phyloP scores from a whole-genome alignment of 2,329 filamentous ascomycete species.

The Microdochium trichocladiopsis region DNA sequence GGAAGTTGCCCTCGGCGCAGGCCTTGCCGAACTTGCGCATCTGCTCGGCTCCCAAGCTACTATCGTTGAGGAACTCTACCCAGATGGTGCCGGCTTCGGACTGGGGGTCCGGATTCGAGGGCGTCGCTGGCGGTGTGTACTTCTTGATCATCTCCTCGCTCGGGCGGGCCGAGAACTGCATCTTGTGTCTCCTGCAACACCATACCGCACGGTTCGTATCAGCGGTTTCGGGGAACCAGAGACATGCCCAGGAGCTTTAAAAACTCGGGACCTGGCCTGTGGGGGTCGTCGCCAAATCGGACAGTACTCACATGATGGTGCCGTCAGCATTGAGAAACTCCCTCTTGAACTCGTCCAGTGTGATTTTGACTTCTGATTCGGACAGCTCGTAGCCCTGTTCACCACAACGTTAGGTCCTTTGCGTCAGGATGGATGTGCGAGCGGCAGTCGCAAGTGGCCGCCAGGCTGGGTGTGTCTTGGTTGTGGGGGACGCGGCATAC shows the following conservation, averaged over 20 bases:
- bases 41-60: conserved; percentile 81
- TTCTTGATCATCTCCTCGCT: conserved; percentile 78
- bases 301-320: conserved; percentile 69
- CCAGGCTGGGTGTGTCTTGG: background rate
- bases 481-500: conserved; percentile 42
- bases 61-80: conserved; percentile 80
- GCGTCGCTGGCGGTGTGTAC: conserved; percentile 66
- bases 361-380: conserved; percentile 82
- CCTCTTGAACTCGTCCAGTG: conserved; percentile 71
- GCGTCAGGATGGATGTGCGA: no score
- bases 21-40: conserved; percentile 84
- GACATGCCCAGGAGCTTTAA: no score
- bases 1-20: conserved; percentile 72
- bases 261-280: no score
- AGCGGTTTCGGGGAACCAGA: no score
- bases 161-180: conserved; percentile 84
- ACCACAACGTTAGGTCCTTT: conserved; percentile 3
- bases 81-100: conserved; percentile 82
- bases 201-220: no score
- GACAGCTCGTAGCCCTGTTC: conserved; percentile 83
- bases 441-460: no score
- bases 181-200: conserved; percentile 63
- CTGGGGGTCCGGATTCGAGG: conserved; percentile 60
- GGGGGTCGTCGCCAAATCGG: no score
- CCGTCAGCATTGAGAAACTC: conserved; percentile 69